Percentiles rank a stretch among this genome's conserved stretches.
These are phyloP conservation scores for Acrocalymma vagum DNA, from an alignment of 2,329 filamentous ascomycete species.

Conservation along the genomic window DNA sequence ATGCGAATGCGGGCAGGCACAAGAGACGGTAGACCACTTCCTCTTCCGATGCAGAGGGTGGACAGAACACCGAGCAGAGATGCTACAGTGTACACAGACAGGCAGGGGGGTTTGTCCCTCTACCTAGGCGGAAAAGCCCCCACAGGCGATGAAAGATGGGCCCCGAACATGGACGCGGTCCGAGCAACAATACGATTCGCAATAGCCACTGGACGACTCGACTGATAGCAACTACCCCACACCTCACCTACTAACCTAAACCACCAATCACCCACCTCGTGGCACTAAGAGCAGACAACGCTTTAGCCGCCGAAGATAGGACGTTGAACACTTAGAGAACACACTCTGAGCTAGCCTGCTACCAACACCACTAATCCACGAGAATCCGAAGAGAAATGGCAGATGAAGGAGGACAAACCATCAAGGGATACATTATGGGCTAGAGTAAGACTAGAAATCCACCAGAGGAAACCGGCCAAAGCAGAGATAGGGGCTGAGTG, in stretches of 20 bases:
- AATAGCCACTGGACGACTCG: constrained; percentile 5
- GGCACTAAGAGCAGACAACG: constrained; percentile 9
- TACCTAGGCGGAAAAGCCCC: constrained; percentile 14
- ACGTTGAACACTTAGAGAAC: constrained; percentile 17
- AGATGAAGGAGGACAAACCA: constrained; percentile 9
- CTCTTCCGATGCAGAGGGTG: constrained; percentile 11
- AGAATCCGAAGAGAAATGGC: constrained; percentile 3
- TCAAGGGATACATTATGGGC: constrained; percentile 7
- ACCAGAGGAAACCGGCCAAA: constrained; percentile 7
- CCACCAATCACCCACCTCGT: constrained; percentile 7
- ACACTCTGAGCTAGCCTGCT: constrained; percentile 10
- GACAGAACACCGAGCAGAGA: constrained; percentile 9
- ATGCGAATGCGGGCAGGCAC: constrained; percentile 7
- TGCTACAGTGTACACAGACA: constrained; percentile 11
- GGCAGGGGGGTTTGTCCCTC: constrained; percentile 11
- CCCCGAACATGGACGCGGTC: constrained; percentile 7
- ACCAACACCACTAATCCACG: constrained; percentile 11
- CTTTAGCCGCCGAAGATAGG: constrained; percentile 14
- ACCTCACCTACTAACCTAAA: constrained; percentile 8
- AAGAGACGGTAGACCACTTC: constrained; percentile 10
- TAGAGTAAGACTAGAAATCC: constrained; percentile 6
- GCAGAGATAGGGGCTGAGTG: constrained; percentile 12
- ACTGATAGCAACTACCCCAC: constrained; percentile 6
- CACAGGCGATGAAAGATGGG: constrained; percentile 11
- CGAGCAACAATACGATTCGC: constrained; percentile 6